Evolutionary conservation across 2,329 filamentous ascomycete species (phyloP).

Genomic region (Penicillium oxalicum): DNA sequence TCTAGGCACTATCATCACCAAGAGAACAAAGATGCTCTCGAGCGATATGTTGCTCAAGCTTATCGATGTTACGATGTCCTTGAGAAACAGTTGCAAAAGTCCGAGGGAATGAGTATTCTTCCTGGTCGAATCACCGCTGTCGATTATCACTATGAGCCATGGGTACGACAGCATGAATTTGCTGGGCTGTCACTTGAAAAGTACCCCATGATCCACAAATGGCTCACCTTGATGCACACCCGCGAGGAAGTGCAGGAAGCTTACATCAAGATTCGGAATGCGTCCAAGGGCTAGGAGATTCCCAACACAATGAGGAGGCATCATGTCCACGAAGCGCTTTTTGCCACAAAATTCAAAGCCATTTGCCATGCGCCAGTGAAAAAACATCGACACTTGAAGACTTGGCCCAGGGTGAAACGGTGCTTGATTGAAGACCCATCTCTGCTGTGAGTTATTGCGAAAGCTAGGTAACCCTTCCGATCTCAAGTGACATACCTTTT

Average conservation of each 20-base stretch:
- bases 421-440: too few relatives aligned
- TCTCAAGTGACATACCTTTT: too few relatives aligned
- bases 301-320: not conserved
- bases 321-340: not conserved
- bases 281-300: not conserved
- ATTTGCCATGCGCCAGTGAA: too few relatives aligned
- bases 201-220: slow-evolving; percentile 37
- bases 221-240: slow-evolving; percentile 32
- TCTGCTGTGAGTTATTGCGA: too few relatives aligned
- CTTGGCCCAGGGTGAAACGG: too few relatives aligned
- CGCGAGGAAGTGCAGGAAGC: slow-evolving; percentile 38
- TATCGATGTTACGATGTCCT: slow-evolving; percentile 41
- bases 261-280: slow-evolving; percentile 29
- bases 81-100: slow-evolving; percentile 38
- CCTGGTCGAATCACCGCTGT: slow-evolving; percentile 34
- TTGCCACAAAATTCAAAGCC: too few relatives aligned
- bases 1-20: slow-evolving; percentile 33
- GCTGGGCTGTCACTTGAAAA: slow-evolving; percentile 37
- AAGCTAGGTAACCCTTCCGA: too few relatives aligned
- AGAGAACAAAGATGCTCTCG: slow-evolving; percentile 40
- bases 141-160: slow-evolving; percentile 41
- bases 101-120: slow-evolving; percentile 34
- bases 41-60: slow-evolving; percentile 36
- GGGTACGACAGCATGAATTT: slow-evolving; percentile 35
- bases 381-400: too few relatives aligned